Evolutionary conservation across 164 flowering plant species (phyloP).

Genomic region (Brasenia schreberi): DNA sequence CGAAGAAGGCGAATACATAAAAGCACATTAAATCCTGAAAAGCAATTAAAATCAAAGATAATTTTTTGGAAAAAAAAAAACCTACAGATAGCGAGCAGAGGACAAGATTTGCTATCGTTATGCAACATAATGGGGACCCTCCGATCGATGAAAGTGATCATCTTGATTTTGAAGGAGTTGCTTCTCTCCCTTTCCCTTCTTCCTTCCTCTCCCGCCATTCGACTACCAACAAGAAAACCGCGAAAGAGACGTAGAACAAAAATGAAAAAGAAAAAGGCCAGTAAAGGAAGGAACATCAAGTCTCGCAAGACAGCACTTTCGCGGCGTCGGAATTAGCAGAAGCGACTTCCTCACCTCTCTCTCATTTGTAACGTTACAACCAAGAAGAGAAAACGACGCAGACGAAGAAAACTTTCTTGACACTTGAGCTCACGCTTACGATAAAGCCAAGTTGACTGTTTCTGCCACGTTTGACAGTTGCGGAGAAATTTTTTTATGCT

Average conservation of each 20-base stretch:
- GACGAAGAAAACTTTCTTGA: too few species aligned
- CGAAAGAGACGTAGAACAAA: background rate
- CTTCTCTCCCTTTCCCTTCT: background rate
- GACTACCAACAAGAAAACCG: background rate
- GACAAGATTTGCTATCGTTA: slow-evolving; percentile 96
- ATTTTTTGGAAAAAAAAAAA: too few species aligned
- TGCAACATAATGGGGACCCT: slow-evolving; percentile 78
- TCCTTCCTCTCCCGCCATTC: background rate
- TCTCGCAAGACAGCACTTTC: background rate
- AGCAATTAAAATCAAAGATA: slow-evolving; percentile 4
- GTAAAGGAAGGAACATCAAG: too few species aligned
- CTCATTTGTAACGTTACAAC: too few species aligned
- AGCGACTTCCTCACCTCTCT: background rate
- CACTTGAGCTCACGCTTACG: too few species aligned
- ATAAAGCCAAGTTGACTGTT: too few species aligned
- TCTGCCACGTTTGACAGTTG: too few species aligned
- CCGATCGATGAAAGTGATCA: slow-evolving; percentile 59
- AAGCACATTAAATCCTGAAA: background rate
- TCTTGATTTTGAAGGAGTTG: slow-evolving; percentile 45
- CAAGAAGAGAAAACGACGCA: too few species aligned
- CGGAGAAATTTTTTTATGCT: too few species aligned
- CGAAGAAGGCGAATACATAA: background rate
- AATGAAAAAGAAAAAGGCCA: background rate
- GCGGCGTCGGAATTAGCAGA: background rate
- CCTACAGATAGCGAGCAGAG: slow-evolving; percentile 93